Evolutionary conservation across 805 yeast genomes (phyloP), one percentile per base, ranked within the genome.

Genomic region (Tetrapisispora taiwanensis): DNA sequence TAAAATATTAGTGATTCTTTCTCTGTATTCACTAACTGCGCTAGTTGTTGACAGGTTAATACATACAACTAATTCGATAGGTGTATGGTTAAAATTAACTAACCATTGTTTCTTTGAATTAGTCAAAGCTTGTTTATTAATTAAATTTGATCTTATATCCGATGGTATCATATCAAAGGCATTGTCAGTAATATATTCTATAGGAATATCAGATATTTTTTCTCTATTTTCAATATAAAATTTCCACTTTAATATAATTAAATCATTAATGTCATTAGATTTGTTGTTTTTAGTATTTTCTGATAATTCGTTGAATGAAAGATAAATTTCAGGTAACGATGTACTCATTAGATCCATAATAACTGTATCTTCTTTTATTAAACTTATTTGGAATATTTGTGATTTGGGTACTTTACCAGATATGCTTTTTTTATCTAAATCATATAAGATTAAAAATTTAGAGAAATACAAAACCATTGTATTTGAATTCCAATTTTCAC

Each of bases 171-270:
- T 49, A 9, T 55, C 55, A 78, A 82, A 74, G 0, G 72, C 71
- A 48, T 71, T 78, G 1, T 72, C 65, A 1, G 82, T 72, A 48
- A 76, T 57, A 52, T 75, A 77, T 28, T 65, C 63, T 22, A 75
- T 27, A 8, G 44, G 34, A 12, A 53, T 46, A 13, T 35, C 22
- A 14, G 13, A 5, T 4, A 17, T 9, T 24, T 44, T 41, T 4
- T 41, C 32, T 3, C n/a, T 32, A n/a, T 55, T 44, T 20, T 48
- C 40, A 28, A 60, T 27, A 44, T 58, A 63, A 44, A 60, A 65
- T 30, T 65, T 62, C 74, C 78, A 75, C 55, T 73, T 73, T 3
- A 15, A 8, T 2, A 26, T 15, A 36, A n/a, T 36, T 4, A 19
- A 15, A 9, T 22, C 15, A 7, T 22, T 4, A 2, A 14, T 15